Conservation (phyloP, 2,329 filamentous ascomycete species). For the Phaeomoniella chlamydospora region DNA sequence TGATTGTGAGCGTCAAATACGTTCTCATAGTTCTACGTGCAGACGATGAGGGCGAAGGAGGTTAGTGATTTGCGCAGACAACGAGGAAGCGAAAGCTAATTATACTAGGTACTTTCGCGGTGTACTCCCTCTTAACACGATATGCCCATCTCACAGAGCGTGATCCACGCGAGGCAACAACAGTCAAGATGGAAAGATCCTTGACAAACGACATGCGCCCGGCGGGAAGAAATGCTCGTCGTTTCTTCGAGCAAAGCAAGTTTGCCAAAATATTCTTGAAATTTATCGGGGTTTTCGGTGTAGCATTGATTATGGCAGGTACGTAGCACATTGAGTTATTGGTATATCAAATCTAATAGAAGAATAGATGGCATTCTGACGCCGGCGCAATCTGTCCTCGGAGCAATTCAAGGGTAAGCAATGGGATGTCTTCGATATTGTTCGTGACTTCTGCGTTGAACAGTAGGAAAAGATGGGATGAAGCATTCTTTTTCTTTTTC, state of each 20-base stretch:
- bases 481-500: too few relatives aligned
- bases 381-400: slow-evolving; percentile 40
- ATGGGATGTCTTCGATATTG: too few relatives aligned
- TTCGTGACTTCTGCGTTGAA: too few relatives aligned
- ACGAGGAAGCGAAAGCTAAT: too few relatives aligned
- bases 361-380: slow-evolving; percentile 35
- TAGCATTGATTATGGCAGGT: slow-evolving; percentile 34
- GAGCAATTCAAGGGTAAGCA: slow-evolving; percentile 33
- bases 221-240: slow-evolving; percentile 24
- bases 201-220: slow-evolving; percentile 24
- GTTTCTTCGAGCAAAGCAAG: slow-evolving; percentile 28
- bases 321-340: background rate
- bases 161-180: slow-evolving; percentile 31
- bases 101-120: too few relatives aligned
- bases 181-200: slow-evolving; percentile 30
- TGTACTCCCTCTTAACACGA: slow-evolving; percentile 35
- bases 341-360: background rate
- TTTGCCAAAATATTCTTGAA: slow-evolving; percentile 31
- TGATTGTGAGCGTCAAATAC: slow-evolving; percentile 43
- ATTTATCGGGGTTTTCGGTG: slow-evolving; percentile 23
- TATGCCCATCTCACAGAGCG: slow-evolving; percentile 37
- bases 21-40: slow-evolving; percentile 34
- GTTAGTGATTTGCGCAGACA: too few relatives aligned
- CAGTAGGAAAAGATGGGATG: too few relatives aligned
- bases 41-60: slow-evolving; percentile 41